phyloP scores from a whole-genome alignment of 129 eudicot genomes.

The Arctium minus region DNA sequence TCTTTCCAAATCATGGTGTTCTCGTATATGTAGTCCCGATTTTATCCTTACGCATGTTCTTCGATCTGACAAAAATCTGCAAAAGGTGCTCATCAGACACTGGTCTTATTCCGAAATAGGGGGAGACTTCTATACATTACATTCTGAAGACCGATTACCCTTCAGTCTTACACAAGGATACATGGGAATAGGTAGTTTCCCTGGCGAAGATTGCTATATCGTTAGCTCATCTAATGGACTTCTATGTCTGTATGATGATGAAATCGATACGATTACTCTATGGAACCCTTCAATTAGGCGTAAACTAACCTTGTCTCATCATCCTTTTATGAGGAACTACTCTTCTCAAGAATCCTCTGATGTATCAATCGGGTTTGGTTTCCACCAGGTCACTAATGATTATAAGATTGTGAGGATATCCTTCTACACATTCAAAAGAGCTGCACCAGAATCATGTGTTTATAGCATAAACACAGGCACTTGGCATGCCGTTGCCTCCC shows the following conservation, averaged over 20 bases:
- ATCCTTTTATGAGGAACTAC: not conserved
- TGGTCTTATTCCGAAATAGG: not conserved
- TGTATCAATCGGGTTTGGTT: conserved; percentile 3
- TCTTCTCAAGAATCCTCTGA: not conserved
- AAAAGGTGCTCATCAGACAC: not conserved
- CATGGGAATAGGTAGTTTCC: not conserved
- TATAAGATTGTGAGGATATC: conserved; percentile 10
- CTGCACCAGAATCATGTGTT: not conserved
- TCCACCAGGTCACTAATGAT: not conserved
- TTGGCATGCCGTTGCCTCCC: conserved; percentile 1
- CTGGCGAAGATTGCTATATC: not conserved
- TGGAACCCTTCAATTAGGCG: not conserved
- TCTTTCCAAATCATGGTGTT: conserved; percentile 30
- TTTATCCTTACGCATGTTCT: conserved; percentile 13
- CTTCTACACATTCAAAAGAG: no score
- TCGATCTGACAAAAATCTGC: not conserved
- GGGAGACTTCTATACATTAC: not conserved
- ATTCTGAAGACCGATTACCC: not conserved
- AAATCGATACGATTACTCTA: not conserved
- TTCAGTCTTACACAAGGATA: not conserved
- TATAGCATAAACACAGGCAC: not conserved
- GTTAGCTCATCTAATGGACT: not conserved
- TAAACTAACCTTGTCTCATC: not conserved
- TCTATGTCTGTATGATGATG: not conserved
- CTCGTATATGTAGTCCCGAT: not conserved